Evolutionary conservation across 2,329 filamentous ascomycete genomes (phyloP).

Genomic region (Oidium heveae): DNA sequence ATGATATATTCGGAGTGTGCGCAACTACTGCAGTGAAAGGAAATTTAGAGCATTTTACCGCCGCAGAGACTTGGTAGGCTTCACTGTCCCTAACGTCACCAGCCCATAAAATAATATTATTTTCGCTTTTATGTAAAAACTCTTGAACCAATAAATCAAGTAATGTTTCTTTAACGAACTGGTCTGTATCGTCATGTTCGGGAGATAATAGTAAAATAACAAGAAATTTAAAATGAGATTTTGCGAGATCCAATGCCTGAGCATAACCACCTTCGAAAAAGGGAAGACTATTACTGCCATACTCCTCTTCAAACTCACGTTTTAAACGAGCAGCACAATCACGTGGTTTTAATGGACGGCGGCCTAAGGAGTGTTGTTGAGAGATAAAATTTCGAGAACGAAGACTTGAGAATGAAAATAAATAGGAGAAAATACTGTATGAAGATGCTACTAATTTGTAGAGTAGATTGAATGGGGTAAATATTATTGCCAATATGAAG

Average conservation of each 20-base stretch:
- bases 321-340: conserved; percentile 78
- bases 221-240: conserved; percentile 75
- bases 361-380: conserved; percentile 33
- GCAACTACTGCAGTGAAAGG: conserved; percentile 73
- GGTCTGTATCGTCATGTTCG: conserved; percentile 76
- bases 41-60: conserved; percentile 74
- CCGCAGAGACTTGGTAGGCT: conserved; percentile 75
- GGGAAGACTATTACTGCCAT: conserved; percentile 44
- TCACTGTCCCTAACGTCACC: conserved; percentile 85
- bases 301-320: conserved; percentile 85
- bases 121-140: conserved; percentile 49
- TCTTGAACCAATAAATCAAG: conserved; percentile 46
- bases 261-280: conserved; percentile 82
- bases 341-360: conserved; percentile 54
- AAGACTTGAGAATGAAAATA: conserved; percentile 51
- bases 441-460: conserved; percentile 45
- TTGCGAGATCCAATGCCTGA: conserved; percentile 70
- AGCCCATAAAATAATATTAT: conserved; percentile 74
- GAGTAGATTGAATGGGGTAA: conserved; percentile 58
- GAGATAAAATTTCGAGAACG: conserved; percentile 29
- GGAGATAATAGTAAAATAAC: conserved; percentile 73
- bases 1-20: conserved; percentile 62
- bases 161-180: conserved; percentile 62
- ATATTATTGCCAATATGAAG: conserved; percentile 50
- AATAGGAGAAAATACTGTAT: conserved; percentile 48